Base-by-base conservation (phyloP, 441 rosid genomes). In the Populus tomentosa region DNA sequence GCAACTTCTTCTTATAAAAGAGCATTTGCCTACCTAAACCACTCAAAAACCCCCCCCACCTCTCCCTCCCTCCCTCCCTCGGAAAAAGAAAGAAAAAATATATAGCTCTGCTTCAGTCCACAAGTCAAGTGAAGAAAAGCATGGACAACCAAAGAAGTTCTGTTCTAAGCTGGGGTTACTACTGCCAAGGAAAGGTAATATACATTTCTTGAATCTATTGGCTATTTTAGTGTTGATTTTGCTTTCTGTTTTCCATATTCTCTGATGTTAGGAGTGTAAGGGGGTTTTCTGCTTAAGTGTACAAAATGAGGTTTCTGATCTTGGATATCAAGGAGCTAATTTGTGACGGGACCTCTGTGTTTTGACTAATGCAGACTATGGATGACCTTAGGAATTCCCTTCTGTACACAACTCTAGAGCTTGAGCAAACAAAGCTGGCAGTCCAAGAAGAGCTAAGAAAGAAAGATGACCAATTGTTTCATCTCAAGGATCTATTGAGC, bases 351-450 rank as follows among this genome's bases (percentile, higher is more conserved):
- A 32, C 33, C 33, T 32, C 33, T 32, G 33, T 32, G 33, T 32
- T 32, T 38, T 75, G 74, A 62, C 21, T 80, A 77, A 64, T 83
- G 78, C 87, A 95, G 99, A 85, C 85, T 62, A 79, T 89, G 82
- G 98, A 93, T 61, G 98, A 92, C 67, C 75, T 92, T 71, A 88
- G 85, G 80, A 85, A 88, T 79, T 88, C 90, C 82, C 91, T 96
- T 76, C 81, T 91, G 68, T 91, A 75, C 78, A 84, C 85, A 67
- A 77, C 82, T 23, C 63, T 92, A 24, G 96, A 94, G 79, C 85
- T 94, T 18, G 98, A 96, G 65, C 84, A 92, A 13, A 82, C 89
- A 35, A 94, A 81, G 79, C 38, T 87, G 18, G 80, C 88, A 21
- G 94, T 91, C 10, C 92, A 88, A 69, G 97, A 92, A 59, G 98